Percentiles rank a stretch among this genome's conserved stretches.
Evolutionary conservation across 2,329 filamentous ascomycete species (phyloP).

Genomic region (Trichoderma atrobrunneum): DNA sequence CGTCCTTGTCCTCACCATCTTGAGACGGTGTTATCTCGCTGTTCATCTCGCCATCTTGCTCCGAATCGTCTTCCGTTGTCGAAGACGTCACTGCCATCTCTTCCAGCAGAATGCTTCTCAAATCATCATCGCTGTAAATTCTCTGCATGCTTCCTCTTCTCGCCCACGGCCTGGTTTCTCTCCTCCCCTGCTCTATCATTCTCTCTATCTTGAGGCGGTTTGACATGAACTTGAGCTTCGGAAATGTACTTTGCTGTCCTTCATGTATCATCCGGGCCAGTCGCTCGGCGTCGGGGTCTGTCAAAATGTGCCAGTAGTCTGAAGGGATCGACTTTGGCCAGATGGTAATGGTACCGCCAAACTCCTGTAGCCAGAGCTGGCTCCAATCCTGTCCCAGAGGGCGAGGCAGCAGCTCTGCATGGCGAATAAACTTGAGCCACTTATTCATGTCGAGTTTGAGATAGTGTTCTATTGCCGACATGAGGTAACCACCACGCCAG

Average conservation of each 20-base stretch:
- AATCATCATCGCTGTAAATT: slow-evolving; percentile 60
- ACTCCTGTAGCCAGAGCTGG: slow-evolving; percentile 92
- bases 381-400: slow-evolving; percentile 95
- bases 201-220: slow-evolving; percentile 85
- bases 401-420: slow-evolving; percentile 86
- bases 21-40: slow-evolving; percentile 3
- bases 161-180: slow-evolving; percentile 49
- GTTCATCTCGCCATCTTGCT: slow-evolving; percentile 26
- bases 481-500: slow-evolving; percentile 94
- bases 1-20: slow-evolving; percentile 23
- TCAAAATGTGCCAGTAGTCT: slow-evolving; percentile 83
- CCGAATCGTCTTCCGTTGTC: slow-evolving; percentile 36
- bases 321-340: slow-evolving; percentile 80
- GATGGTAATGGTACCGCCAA: slow-evolving; percentile 91
- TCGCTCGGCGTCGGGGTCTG: slow-evolving; percentile 72
- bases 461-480: slow-evolving; percentile 88
- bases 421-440: slow-evolving; percentile 92
- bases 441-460: slow-evolving; percentile 96
- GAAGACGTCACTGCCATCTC: slow-evolving; percentile 34
- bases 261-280: slow-evolving; percentile 86
- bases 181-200: slow-evolving; percentile 57
- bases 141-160: slow-evolving; percentile 56
- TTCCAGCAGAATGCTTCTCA: slow-evolving; percentile 47
- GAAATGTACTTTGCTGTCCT: slow-evolving; percentile 84
- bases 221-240: slow-evolving; percentile 85